Evolutionary conservation across 2,329 filamentous ascomycete genomes (phyloP), one percentile per base, ranked within the genome.

Genomic region (Tolypocladium sp.): DNA sequence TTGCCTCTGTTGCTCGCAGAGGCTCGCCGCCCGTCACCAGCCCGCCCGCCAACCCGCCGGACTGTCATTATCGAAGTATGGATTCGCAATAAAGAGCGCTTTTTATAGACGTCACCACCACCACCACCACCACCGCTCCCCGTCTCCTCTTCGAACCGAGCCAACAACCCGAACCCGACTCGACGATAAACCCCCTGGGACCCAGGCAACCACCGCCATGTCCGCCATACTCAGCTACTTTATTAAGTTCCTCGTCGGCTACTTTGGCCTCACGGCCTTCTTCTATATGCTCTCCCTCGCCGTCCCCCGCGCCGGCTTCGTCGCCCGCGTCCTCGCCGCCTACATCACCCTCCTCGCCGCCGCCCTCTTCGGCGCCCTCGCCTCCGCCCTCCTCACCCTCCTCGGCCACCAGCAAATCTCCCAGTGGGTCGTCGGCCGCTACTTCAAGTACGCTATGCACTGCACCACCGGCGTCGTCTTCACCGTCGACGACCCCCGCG

Each of bases 371-470:
- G 94, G 92, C 61, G 89, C 91, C 60, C 62, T 90, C 54, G 86
- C 86, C 35, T 91, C 89, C 52, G 82, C 92, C 62, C 68, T 84
- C 60, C 81, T 97, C 63, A 86, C 89, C 54, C 67, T 90, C 20
- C 66, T 86, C 55, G 92, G 92, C 61, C 84, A 89, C 67, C 86
- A 86, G 61, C 86, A 89, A 58, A 84, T 91, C 63, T 84, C 90
- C 35, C 94, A 97, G 79, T 97, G 92, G 91, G 85, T 90, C 44
- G 85, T 85, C 12, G 94, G 79, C 9, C 85, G 92, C 62, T 76
- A 81, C 63, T 97, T 96, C 81, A 89, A 92, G 73, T 89, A 84
- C 76, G 71, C 83, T 65, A 95, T 96, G 89, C 80, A 81, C 65
- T 73, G 82, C 53, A 82, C 84, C 55, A 92, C 91, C 1, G 93